Conservation (phyloP, 2,329 filamentous ascomycete genomes). For the Ophiostoma australiae region DNA sequence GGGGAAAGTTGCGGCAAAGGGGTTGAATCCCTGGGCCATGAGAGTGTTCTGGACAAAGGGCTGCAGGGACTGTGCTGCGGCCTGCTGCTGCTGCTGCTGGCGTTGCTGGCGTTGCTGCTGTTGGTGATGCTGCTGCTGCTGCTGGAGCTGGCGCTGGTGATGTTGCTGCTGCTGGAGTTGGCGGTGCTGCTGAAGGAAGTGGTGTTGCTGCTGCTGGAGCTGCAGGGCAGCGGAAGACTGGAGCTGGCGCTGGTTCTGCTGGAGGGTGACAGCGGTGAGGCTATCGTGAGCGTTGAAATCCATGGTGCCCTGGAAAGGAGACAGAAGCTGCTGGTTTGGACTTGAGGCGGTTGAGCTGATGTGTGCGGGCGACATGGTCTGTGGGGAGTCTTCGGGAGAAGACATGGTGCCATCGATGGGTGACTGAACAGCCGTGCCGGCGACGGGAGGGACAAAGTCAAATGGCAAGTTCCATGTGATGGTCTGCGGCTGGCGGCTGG, state of each 20-base stretch:
- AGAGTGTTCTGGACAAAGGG: slow-evolving; percentile 55
- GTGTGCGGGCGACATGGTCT: slow-evolving; percentile 43
- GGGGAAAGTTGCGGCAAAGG: slow-evolving; percentile 48
- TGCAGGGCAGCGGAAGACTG: slow-evolving; percentile 38
- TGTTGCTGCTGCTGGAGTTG: slow-evolving; percentile 43
- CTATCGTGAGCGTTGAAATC: slow-evolving; percentile 46
- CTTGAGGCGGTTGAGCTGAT: slow-evolving; percentile 49
- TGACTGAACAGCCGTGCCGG: slow-evolving; percentile 34
- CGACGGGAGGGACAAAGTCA: slow-evolving; percentile 41
- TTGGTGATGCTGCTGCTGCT: slow-evolving; percentile 30
- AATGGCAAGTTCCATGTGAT: slow-evolving; percentile 49
- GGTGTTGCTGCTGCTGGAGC: slow-evolving; percentile 35
- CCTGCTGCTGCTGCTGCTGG: slow-evolving; percentile 24
- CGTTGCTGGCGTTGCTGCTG: slow-evolving; percentile 27
- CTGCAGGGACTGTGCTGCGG: slow-evolving; percentile 44
- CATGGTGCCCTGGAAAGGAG: slow-evolving; percentile 49
- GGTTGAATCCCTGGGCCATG: slow-evolving; percentile 45
- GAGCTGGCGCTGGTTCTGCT: slow-evolving; percentile 48
- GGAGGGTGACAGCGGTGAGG: slow-evolving; percentile 59
- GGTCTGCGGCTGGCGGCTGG: slow-evolving; percentile 32
- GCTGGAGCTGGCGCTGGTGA: slow-evolving; percentile 41
- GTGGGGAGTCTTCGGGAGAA: slow-evolving; percentile 48
- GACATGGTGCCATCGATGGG: slow-evolving; percentile 44
- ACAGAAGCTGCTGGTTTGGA: slow-evolving; percentile 51
- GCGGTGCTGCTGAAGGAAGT: slow-evolving; percentile 46